Evolutionary conservation across 345 rosid genomes (phyloP), one percentile per base, ranked within the genome.

Genomic region (Rhizophora apiculata): DNA sequence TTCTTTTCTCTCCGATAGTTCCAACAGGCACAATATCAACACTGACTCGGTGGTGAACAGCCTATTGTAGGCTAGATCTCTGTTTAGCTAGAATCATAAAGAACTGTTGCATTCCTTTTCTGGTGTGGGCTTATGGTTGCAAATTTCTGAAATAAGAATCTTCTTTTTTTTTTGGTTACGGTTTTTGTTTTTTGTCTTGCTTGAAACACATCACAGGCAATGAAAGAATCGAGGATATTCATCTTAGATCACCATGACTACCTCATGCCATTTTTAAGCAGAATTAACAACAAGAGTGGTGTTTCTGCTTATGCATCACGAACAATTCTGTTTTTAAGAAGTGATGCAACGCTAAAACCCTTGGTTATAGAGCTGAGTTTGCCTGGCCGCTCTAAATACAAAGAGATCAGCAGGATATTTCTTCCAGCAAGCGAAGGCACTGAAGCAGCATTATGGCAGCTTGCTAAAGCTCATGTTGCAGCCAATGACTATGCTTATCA

Each of bases 401-500:
- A 10, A 32, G 69, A 21, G 69, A 43, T 36, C 68, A 62, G 64
- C 24, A 24, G 73, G 68, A 80, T 84, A 63, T 64, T 84, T 52
- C 71, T 60, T 60, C 93, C 87, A 48, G 83, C 76, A 65, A 76
- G 70, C 46, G 64, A 78, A 69, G 89, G 85, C 34, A 82, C 75
- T 26, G 83, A 81, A 72, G 84, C 81, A 39, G 89, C 82, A 62
- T 64, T 79, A 54, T 89, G 91, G 94, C 82, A 73, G n/a, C 70
- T 85, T 9, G 94, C 88, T 10, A 86, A 84, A 81, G 52, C 88
- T 60, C 94, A 86, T 59, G 94, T 89, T 63, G 72, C 79, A 43
- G 81, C 85, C 29, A 89, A 85, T 69, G 94, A 89, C 77, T 79
- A 87, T 15, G 87, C 76, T 30, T 74, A 86, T 74, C 94, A 89